These are phyloP conservation scores for Mycena belliarum DNA, from an alignment of 768 basidiomycete genomes.

Conservation along the genomic window DNA sequence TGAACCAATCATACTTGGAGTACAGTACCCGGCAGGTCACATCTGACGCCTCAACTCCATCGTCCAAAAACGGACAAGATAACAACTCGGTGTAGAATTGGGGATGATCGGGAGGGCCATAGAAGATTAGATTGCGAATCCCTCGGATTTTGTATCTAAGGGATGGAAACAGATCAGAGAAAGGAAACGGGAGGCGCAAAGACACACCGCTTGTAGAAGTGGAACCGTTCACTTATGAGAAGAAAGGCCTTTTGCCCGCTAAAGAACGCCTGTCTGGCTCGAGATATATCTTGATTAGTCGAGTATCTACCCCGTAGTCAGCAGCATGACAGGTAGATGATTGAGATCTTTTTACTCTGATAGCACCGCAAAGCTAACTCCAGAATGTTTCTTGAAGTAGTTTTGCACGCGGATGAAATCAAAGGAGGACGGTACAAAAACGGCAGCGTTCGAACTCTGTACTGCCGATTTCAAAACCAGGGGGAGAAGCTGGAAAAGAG, in stretches of 20 bases:
- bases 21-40: conserved; percentile 81
- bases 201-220: conserved; percentile 84
- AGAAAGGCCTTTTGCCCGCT: conserved; percentile 82
- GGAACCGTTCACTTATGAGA: conserved; percentile 95
- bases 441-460: conserved; percentile 82
- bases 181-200: background rate
- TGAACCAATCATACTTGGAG: conserved; percentile 87
- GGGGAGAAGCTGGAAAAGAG: conserved; percentile 66
- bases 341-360: conserved; percentile 68
- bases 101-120: conserved; percentile 87
- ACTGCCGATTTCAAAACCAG: conserved; percentile 88
- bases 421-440: conserved; percentile 94
- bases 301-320: conserved; percentile 64
- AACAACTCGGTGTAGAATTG: conserved; percentile 91
- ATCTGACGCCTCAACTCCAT: conserved; percentile 84
- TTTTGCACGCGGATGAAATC: conserved; percentile 94
- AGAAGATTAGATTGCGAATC: conserved; percentile 91
- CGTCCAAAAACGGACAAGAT: conserved; percentile 87
- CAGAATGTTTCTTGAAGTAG: conserved; percentile 72
- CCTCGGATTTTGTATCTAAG: conserved; percentile 89
- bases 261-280: conserved; percentile 93
- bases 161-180: background rate
- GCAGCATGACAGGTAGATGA: background rate
- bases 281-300: conserved; percentile 89
- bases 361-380: conserved; percentile 76